Evolutionary conservation across 2,329 filamentous ascomycete genomes (phyloP).

Genomic region (Neospermospora avenae): DNA sequence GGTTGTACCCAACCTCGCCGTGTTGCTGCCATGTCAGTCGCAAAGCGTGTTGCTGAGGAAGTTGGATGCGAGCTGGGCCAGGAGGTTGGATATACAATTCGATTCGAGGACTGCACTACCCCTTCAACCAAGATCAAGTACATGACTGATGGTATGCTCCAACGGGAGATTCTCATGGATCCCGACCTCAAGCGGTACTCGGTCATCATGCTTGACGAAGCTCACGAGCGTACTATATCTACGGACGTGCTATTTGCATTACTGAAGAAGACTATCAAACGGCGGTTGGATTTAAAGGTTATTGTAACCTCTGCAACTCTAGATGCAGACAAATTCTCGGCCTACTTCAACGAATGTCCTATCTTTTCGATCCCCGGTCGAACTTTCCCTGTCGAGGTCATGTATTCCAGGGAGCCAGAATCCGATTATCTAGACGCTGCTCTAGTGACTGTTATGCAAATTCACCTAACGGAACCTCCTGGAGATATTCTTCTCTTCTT

Average conservation of each 20-base stretch:
- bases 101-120: conserved; percentile 92
- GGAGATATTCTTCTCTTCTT: conserved; percentile 97
- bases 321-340: conserved; percentile 95
- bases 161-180: conserved; percentile 91
- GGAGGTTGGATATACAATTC: conserved; percentile 95
- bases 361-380: conserved; percentile 96
- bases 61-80: conserved; percentile 87
- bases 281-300: conserved; percentile 82
- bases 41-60: conserved; percentile 94
- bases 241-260: conserved; percentile 94
- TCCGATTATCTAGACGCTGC: conserved; percentile 93
- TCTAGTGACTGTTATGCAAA: conserved; percentile 96
- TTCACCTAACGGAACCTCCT: conserved; percentile 85
- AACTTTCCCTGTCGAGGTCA: conserved; percentile 92
- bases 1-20: conserved; percentile 96
- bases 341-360: conserved; percentile 92
- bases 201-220: conserved; percentile 97
- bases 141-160: conserved; percentile 98
- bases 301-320: conserved; percentile 97
- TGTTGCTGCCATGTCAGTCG: conserved; percentile 96
- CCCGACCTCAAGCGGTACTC: conserved; percentile 86
- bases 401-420: conserved; percentile 93
- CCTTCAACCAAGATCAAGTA: conserved; percentile 94
- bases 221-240: conserved; percentile 93
- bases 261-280: conserved; percentile 87